Conservation (phyloP, 805 yeast genomes). For the Wickerhamiella domercqiae region DNA sequence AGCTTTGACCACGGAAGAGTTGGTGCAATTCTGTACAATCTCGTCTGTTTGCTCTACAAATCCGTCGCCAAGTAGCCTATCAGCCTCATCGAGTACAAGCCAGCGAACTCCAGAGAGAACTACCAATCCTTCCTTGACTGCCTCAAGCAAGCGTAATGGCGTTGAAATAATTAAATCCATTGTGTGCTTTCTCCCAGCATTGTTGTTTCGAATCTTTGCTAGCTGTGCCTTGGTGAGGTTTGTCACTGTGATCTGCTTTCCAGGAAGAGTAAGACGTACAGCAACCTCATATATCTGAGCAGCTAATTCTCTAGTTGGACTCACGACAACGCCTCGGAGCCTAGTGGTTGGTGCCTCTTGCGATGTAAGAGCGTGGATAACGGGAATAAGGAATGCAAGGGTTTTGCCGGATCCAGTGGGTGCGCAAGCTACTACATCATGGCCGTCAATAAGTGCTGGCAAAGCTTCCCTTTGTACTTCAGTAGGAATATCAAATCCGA, state of each 20-base stretch:
- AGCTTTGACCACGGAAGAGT: constrained; percentile 40
- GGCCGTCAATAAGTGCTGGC: constrained; percentile 50
- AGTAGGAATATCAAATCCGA: constrained; percentile 74
- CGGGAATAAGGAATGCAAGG: constrained; percentile 71
- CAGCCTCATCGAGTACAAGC: constrained; percentile 89
- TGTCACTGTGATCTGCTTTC: constrained; percentile 42
- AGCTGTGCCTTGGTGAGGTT: constrained; percentile 59
- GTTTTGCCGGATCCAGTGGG: constrained; percentile 99
- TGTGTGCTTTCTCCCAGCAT: constrained; percentile 41
- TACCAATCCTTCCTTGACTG: constrained; percentile 45
- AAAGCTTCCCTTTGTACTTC: constrained; percentile 86
- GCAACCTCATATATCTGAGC: constrained; percentile 66
- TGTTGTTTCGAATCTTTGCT: constrained; percentile 40
- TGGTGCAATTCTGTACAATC: constrained; percentile 44
- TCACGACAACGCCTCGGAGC: constrained; percentile 59
- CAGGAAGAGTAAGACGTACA: constrained; percentile 36
- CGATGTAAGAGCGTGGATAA: constrained; percentile 39
- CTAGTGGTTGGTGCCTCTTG: constrained; percentile 24
- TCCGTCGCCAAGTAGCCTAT: constrained; percentile 73
- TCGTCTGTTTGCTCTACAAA: constrained; percentile 86
- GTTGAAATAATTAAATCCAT: constrained; percentile 76
- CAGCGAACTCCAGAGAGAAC: constrained; percentile 54
- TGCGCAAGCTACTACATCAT: constrained; percentile 85
- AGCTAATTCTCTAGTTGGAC: constrained; percentile 93
- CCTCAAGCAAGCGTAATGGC: constrained; percentile 74